Evolutionary conservation across 2,329 filamentous ascomycete species (phyloP), one percentile per base, ranked within the genome.

Genomic region (Xylariaceae sp.): DNA sequence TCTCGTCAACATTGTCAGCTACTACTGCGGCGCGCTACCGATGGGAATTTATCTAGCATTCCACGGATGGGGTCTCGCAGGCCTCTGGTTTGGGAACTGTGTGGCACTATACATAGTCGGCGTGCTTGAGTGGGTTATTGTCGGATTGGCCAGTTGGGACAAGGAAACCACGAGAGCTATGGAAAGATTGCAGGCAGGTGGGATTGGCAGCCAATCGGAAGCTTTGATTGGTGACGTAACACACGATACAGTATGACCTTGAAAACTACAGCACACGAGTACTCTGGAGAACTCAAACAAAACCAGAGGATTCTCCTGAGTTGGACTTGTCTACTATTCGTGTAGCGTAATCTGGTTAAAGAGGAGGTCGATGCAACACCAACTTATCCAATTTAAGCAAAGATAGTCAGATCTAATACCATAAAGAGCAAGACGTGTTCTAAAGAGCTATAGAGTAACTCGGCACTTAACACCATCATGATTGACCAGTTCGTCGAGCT

Each of bases 21-120:
- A 95, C 65, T 95, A 95, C 63, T 82, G 82, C 53, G 87, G 86
- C 47, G 88, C 88, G 1, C 64, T 94, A 44, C 89, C 89, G 0
- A 69, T 83, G n/a, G 88, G 89, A 0, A 87, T 94, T 43, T 93
- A 80, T 67, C 78, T 95, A 22, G 88, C 89, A 2, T 93, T 93
- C 57, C 80, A 93, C 59, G 88, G 88, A 16, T 93, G 88, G 88
- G 88, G 88, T 0, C 69, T 94, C 2, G 74, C 75, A 16, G 89
- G 89, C 0, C 68, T 95, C 14, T 95, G 89, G 89, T 71, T 93
- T 25, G 89, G 88, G 14, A 87, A 92, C 61, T 91, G 86, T 59
- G 81, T 88, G 49, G 86, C 86, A 0, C 65, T 95, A 23, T 94
- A 90, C 61, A 70, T 93, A 19, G 89, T 94, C 0, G 89, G 89